Evolutionary conservation across 1,139 yeast species (phyloP).

Genomic region (Yamadazyma sp.): DNA sequence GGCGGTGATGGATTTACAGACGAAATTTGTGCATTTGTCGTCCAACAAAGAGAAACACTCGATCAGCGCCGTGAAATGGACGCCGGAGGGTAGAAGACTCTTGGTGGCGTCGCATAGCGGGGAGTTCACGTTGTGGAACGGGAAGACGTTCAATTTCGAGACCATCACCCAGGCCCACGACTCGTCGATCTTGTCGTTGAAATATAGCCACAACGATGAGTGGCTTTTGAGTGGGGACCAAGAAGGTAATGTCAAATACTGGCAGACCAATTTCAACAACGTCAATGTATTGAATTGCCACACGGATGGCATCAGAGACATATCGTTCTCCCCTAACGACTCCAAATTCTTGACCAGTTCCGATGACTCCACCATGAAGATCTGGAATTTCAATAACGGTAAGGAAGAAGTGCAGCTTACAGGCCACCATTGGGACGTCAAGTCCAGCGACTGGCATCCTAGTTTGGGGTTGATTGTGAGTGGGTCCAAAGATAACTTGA

Average conservation of each 20-base stretch:
- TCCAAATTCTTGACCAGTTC: conserved; percentile 88
- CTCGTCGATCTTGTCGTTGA: conserved; percentile 74
- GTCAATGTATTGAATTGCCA: conserved; percentile 86
- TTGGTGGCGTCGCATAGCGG: conserved; percentile 92
- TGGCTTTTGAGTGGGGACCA: conserved; percentile 95
- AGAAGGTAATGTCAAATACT: conserved; percentile 85
- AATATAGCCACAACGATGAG: conserved; percentile 87
- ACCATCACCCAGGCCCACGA: conserved; percentile 99
- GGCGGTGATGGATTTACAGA: conserved; percentile 60
- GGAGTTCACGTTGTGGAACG: conserved; percentile 96
- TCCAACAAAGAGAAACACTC: conserved; percentile 92
- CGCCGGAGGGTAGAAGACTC: conserved; percentile 92
- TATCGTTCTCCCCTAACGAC: conserved; percentile 88
- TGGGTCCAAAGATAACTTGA: conserved; percentile 91
- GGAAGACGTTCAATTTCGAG: conserved; percentile 91
- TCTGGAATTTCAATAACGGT: conserved; percentile 94
- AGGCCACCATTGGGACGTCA: conserved; percentile 99
- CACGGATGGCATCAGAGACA: conserved; percentile 76
- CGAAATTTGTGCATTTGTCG: conserved; percentile 87
- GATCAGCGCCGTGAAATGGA: conserved; percentile 89
- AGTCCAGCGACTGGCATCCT: conserved; percentile 97
- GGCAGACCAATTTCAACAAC: conserved; percentile 98
- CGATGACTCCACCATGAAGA: conserved; percentile 84
- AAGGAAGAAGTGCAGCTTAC: conserved; percentile 75
- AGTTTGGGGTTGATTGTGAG: conserved; percentile 77